Percentiles rank a stretch among this genome's conserved stretches.
Evolutionary conservation across 352 stramenopile genomes (phyloP).

Genomic region (Globisporangium camurandrum): DNA sequence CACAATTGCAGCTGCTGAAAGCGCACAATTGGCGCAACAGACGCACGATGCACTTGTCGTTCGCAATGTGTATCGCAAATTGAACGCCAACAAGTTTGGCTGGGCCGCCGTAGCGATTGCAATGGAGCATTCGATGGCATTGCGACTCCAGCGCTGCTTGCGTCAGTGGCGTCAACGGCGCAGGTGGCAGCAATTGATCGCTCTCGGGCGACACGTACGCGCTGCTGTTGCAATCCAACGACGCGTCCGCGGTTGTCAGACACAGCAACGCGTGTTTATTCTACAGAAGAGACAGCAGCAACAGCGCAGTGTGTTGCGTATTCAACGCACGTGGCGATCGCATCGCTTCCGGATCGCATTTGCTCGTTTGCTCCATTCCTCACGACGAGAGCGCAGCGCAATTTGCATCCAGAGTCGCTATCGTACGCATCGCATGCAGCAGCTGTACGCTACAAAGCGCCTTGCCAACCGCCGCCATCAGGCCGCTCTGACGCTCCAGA

Average conservation of each 20-base stretch:
- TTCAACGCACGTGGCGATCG: slow-evolving; percentile 33
- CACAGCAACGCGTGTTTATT: slow-evolving; percentile 2
- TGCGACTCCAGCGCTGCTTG: slow-evolving; percentile 25
- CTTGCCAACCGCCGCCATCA: slow-evolving; percentile 18
- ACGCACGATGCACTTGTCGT: slow-evolving; percentile 24
- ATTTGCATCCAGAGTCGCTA: slow-evolving; percentile 18
- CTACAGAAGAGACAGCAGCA: background rate
- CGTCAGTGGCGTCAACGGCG: slow-evolving; percentile 25
- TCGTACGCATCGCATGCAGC: slow-evolving; percentile 7
- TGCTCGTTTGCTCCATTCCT: too few species aligned
- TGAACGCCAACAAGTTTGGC: slow-evolving; percentile 54
- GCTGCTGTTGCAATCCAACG: slow-evolving; percentile 24
- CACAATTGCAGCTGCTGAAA: too few species aligned
- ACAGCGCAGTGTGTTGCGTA: slow-evolving; percentile 3
- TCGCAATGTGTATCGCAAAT: slow-evolving; percentile 44
- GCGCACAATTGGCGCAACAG: slow-evolving; percentile 6
- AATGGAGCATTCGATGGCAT: slow-evolving; percentile 32
- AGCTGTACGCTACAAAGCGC: slow-evolving; percentile 21
- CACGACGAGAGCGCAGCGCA: slow-evolving; percentile 15
- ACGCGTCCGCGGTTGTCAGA: slow-evolving; percentile 12
- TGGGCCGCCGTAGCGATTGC: slow-evolving; percentile 36
- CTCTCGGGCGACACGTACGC: slow-evolving; percentile 10
- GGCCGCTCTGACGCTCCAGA: slow-evolving; percentile 39
- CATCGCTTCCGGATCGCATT: too few species aligned
- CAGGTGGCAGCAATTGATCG: slow-evolving; percentile 8